Evolutionary conservation across 1,284 basidiomycete genomes (phyloP), one percentile per base, ranked within the genome.

Genomic region (Irpex sp.): DNA sequence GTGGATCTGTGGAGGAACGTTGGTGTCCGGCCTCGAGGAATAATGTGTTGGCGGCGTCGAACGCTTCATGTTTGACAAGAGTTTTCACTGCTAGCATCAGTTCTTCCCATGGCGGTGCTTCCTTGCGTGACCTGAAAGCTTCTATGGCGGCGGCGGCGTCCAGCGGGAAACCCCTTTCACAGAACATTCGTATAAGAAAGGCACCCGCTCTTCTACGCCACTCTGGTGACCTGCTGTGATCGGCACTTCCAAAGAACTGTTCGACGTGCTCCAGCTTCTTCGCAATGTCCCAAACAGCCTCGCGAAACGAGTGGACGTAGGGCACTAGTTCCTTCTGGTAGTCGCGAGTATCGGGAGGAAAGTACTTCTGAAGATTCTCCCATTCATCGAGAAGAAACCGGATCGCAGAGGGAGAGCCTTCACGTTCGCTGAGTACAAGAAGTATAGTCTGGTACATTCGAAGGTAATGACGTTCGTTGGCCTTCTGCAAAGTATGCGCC

Each of bases 301-400:
- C 64, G 21, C 75, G 75, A 21, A 85, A 62, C 1, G 58, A 15
- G 7, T 55, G 31, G 19, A 56, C 62, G 3, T 37, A 51, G 31
- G 36, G 35, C 26, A 57, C 19, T 7, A 47, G 5, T 33, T 55
- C 31, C 19, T 33, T 26, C 39, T 60, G 9, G 43, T 60, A 60
- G 65, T 49, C 53, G 46, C 61, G 66, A 17, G 63, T 63, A 51
- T 61, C 60, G 63, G 57, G 64, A 58, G 63, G 47, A 5, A 79
- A 67, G 66, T 77, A 75, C 3, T 70, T 63, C 3, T 72, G 72
- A n/a, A 84, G 63, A 60, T 67, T 68, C 0, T 65, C 58, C 83
- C 80, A 84, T 46, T 85, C 75, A 35, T 72, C 65, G 55, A 79
- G 67, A 50, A 87, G 65, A 49, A 81, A 76, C 47, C 82, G 78